Percentiles rank a stretch among this genome's conserved stretches.
phyloP scores from a whole-genome alignment of 306 rosid species.

The Inga laurina region DNA sequence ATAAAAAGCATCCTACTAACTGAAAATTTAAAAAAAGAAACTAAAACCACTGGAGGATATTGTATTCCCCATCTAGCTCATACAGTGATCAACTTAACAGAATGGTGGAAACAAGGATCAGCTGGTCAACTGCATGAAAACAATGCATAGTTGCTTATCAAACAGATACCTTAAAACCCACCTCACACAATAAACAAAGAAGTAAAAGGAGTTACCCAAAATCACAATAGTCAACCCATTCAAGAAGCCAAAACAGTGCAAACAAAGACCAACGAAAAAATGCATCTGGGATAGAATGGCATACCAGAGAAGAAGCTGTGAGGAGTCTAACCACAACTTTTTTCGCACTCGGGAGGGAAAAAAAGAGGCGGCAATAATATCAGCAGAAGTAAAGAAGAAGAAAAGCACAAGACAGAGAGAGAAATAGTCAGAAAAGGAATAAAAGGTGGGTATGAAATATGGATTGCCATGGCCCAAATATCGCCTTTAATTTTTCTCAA shows the following conservation, averaged over 20 bases:
- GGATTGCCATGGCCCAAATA: slow-evolving; percentile 79
- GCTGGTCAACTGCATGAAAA: not conserved
- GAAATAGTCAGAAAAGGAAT: slow-evolving; percentile 44
- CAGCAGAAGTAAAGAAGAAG: slow-evolving; percentile 70
- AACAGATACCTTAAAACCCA: slow-evolving; percentile 3
- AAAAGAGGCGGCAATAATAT: slow-evolving; percentile 35
- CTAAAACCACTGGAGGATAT: not conserved
- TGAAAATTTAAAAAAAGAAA: not conserved
- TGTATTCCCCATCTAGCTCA: not conserved
- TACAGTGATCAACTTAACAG: slow-evolving; percentile 26
- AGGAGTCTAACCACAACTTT: slow-evolving; percentile 36
- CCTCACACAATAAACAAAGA: not conserved
- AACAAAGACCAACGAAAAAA: slow-evolving; percentile 23
- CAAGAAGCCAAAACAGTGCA: not conserved
- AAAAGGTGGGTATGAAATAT: slow-evolving; percentile 75
- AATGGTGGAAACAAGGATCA: slow-evolving; percentile 24
- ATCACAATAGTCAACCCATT: not conserved
- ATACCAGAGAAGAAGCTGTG: slow-evolving; percentile 51
- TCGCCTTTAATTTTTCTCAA: slow-evolving; percentile 47
- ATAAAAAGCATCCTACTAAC: not conserved
- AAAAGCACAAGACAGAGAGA: slow-evolving; percentile 39
- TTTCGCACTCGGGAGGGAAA: slow-evolving; percentile 38
- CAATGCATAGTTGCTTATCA: slow-evolving; percentile 18
- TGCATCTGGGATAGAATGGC: slow-evolving; percentile 37
- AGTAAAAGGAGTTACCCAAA: slow-evolving; percentile 18